A percentile compares a stretch with the other conserved stretches of the same genome.
phyloP scores from a whole-genome alignment of 495 filamentous ascomycete genomes.

The Parmelia sp. region DNA sequence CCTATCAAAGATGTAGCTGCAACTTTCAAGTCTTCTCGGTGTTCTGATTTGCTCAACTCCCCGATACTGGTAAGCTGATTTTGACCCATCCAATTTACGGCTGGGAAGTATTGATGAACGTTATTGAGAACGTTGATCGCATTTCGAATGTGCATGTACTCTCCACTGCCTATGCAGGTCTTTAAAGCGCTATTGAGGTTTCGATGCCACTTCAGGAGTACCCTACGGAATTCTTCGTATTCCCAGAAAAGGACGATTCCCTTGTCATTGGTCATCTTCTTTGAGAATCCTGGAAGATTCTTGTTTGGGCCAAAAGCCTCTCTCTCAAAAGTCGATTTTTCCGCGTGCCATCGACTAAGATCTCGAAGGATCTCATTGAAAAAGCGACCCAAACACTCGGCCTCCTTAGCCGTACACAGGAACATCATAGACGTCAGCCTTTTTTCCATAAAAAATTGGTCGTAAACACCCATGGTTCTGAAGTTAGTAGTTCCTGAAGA shows the following conservation, averaged over 20 bases:
- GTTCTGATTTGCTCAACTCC: slow-evolving; percentile 57
- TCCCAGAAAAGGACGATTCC: slow-evolving; percentile 62
- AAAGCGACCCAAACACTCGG: slow-evolving; percentile 84
- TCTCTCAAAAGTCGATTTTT: slow-evolving; percentile 68
- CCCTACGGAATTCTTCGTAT: slow-evolving; percentile 76
- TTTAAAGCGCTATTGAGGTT: slow-evolving; percentile 68
- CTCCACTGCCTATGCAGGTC: slow-evolving; percentile 65
- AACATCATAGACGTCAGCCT: slow-evolving; percentile 75
- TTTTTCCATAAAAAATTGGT: slow-evolving; percentile 75
- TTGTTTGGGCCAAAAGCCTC: slow-evolving; percentile 62
- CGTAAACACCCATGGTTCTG: slow-evolving; percentile 75
- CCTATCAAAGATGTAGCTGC: slow-evolving; percentile 78
- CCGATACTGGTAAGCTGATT: slow-evolving; percentile 63
- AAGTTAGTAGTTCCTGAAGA: slow-evolving; percentile 75
- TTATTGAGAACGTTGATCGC: slow-evolving; percentile 85
- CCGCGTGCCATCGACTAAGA: slow-evolving; percentile 74
- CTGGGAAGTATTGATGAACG: slow-evolving; percentile 72
- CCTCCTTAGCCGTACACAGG: slow-evolving; percentile 79
- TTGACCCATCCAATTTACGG: slow-evolving; percentile 78
- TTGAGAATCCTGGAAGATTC: slow-evolving; percentile 64
- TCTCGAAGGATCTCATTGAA: slow-evolving; percentile 72
- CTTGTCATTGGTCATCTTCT: slow-evolving; percentile 52
- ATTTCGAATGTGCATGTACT: slow-evolving; percentile 98
- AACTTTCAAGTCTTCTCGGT: slow-evolving; percentile 82
- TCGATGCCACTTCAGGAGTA: slow-evolving; percentile 87